These are phyloP conservation scores for Claviceps purpurea DNA, from an alignment of 2,329 filamentous ascomycete genomes.

Conservation along the genomic window DNA sequence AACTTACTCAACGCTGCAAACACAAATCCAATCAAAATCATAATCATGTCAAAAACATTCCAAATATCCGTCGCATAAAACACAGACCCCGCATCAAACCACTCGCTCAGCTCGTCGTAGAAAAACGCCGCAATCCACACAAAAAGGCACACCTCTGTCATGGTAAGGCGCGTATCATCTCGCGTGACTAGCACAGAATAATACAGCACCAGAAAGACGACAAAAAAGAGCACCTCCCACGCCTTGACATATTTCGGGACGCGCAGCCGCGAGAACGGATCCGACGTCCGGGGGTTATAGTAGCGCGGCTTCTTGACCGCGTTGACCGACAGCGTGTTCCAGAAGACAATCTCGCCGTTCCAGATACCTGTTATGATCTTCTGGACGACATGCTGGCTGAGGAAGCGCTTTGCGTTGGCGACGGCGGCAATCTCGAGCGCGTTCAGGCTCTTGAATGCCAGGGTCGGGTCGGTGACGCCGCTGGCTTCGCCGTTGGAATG, in stretches of 20 bases:
- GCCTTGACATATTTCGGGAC: constrained; percentile 76
- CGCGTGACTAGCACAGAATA: constrained; percentile 74
- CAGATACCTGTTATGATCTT: constrained; percentile 75
- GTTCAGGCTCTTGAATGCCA: constrained; percentile 66
- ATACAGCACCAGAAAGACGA: constrained; percentile 63
- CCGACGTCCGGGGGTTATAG: constrained; percentile 54
- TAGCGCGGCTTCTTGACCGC: constrained; percentile 63
- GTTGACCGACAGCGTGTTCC: constrained; percentile 62
- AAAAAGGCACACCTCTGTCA: constrained; percentile 60
- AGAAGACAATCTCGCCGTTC: constrained; percentile 78
- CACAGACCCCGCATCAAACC: constrained; percentile 71
- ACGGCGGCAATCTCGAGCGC: constrained; percentile 78
- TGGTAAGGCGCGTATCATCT: constrained; percentile 50
- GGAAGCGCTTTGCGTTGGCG: constrained; percentile 69
- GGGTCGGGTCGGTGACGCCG: constrained; percentile 48
- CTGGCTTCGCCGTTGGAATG: constrained; percentile 22
- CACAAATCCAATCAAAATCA: constrained; percentile 56
- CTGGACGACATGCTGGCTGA: constrained; percentile 68
- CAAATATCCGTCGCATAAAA: constrained; percentile 79
- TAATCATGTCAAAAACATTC: constrained; percentile 61
- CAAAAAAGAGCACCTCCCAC: constrained; percentile 74
- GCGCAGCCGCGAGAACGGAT: constrained; percentile 60
- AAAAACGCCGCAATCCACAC: constrained; percentile 79
- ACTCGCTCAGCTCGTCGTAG: constrained; percentile 77
- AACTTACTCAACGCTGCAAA: constrained; percentile 60